Percentiles rank a stretch among this genome's conserved stretches.
phyloP scores from a whole-genome alignment of 176 grass and related monocot genomes.

The Echinochloa phyllopogon region DNA sequence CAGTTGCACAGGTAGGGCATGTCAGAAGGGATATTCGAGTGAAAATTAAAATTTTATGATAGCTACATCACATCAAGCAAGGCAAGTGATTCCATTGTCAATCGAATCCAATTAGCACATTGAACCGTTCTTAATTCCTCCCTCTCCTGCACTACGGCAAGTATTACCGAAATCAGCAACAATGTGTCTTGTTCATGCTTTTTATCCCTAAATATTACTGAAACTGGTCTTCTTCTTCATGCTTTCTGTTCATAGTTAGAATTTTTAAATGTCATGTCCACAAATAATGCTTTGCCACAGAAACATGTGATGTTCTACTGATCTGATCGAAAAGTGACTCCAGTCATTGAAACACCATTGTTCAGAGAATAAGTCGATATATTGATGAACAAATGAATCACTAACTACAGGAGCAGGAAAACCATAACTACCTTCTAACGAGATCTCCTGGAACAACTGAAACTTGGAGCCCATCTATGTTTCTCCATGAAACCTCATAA shows the following conservation, averaged over 20 bases:
- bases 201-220: not conserved
- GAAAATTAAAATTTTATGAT: not conserved
- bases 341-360: not conserved
- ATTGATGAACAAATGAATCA: not conserved
- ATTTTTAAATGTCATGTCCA: not conserved
- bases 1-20: constrained; percentile 25
- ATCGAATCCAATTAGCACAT: constrained; percentile 3
- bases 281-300: not conserved
- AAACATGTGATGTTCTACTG: not conserved
- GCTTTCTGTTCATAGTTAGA: not conserved
- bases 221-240: not conserved
- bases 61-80: constrained; percentile 2
- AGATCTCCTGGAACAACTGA: constrained; percentile 80
- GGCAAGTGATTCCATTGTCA: not conserved
- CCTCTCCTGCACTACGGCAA: not conserved
- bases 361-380: not conserved
- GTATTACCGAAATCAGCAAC: not conserved
- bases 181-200: constrained; percentile 5
- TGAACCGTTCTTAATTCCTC: not conserved
- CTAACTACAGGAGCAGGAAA: constrained; percentile 25
- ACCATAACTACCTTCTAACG: constrained; percentile 63
- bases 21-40: not conserved
- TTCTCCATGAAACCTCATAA: constrained; percentile 91
- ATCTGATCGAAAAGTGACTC: not conserved
- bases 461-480: constrained; percentile 60